A percentile compares a stretch with the other conserved stretches of the same genome.
phyloP scores from a whole-genome alignment of 2,329 filamentous ascomycete species.

The Akanthomyces dipterigenus region DNA sequence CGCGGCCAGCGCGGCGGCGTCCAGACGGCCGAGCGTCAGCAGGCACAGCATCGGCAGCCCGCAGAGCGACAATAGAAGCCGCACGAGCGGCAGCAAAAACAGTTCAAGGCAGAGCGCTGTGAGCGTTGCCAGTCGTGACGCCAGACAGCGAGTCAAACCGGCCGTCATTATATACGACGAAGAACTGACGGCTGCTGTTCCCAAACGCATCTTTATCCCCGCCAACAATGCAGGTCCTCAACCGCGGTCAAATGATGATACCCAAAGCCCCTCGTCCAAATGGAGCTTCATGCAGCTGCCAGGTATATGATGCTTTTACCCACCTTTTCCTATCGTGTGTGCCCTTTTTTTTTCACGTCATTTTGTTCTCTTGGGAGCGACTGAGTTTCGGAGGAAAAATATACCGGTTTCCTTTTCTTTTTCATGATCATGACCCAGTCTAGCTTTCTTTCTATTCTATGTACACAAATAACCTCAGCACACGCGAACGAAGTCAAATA shows the following conservation, averaged over 20 bases:
- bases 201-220: conserved; percentile 24
- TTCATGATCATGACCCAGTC: neutral
- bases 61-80: conserved; percentile 4
- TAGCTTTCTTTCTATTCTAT: neutral
- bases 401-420: neutral
- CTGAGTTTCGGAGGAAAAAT: neutral
- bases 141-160: conserved; percentile 18
- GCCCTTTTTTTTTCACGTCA: neutral
- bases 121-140: conserved; percentile 15
- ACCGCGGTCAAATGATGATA: conserved; percentile 19
- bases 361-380: neutral
- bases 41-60: conserved; percentile 9
- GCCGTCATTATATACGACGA: conserved; percentile 33
- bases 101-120: conserved; percentile 6
- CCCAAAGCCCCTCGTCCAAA: conserved; percentile 12
- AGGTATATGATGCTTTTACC: conserved; percentile 21
- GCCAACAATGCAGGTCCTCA: conserved; percentile 8
- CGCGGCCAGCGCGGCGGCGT: neutral
- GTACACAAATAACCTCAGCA: neutral
- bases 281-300: conserved; percentile 32
- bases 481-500: neutral
- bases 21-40: conserved; percentile 1
- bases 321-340: neutral
- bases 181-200: conserved; percentile 24
- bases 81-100: conserved; percentile 12